Evolutionary conservation across 2,329 filamentous ascomycete species (phyloP).

Genomic region (Seiridium cupressi): DNA sequence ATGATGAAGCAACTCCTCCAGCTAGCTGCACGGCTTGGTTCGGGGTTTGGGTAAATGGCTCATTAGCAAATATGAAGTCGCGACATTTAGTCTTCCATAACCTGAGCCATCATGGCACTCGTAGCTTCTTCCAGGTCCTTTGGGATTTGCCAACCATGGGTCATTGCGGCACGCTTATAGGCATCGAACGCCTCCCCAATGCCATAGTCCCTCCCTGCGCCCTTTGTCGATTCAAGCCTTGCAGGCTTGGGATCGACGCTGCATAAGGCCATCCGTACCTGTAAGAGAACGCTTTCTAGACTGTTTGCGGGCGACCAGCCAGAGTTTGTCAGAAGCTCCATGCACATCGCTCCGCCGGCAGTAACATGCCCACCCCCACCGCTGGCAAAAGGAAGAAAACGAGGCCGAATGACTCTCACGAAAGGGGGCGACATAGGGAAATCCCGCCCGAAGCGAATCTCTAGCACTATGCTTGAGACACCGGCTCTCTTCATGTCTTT

Average conservation of each 20-base stretch:
- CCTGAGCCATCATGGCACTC: neutral
- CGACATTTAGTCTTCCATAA: neutral
- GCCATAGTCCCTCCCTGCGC: constrained; percentile 52
- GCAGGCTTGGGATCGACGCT: constrained; percentile 69
- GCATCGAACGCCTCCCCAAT: constrained; percentile 71
- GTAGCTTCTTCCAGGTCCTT: constrained; percentile 49
- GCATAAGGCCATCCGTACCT: constrained; percentile 75
- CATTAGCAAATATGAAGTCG: too few species aligned
- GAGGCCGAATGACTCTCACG: constrained; percentile 76
- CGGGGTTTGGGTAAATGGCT: too few species aligned
- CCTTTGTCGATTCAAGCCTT: constrained; percentile 47
- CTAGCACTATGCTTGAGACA: constrained; percentile 70
- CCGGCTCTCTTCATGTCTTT: constrained; percentile 66
- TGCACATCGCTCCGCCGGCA: constrained; percentile 76
- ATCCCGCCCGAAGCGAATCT: constrained; percentile 75
- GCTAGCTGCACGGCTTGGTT: too few species aligned
- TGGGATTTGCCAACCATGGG: constrained; percentile 74
- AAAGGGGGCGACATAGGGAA: constrained; percentile 83
- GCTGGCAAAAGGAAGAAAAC: constrained; percentile 67
- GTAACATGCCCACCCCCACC: constrained; percentile 89
- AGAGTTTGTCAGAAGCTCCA: constrained; percentile 79
- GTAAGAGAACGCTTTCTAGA: constrained; percentile 77
- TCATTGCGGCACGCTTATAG: constrained; percentile 64
- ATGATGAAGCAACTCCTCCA: too few species aligned
- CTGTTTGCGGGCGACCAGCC: constrained; percentile 75